Evolutionary conservation across 148 eudicot species (phyloP).

Genomic region (Camellia sinensis): DNA sequence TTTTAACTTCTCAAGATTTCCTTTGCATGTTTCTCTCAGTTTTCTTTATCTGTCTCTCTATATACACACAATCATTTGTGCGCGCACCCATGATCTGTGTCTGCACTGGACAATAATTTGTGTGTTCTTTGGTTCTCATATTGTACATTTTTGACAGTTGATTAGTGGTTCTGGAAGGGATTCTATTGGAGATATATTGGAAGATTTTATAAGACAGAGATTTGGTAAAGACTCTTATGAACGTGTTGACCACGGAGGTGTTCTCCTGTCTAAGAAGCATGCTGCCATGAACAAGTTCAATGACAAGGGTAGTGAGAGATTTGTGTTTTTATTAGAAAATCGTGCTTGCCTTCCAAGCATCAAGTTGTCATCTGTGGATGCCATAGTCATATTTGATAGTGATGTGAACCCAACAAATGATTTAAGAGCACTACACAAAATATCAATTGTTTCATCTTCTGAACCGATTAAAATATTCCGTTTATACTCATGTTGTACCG

Average conservation of each 20-base stretch:
- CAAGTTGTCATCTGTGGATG: slow-evolving; percentile 60
- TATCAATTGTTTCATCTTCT: slow-evolving; percentile 48
- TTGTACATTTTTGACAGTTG: slow-evolving; percentile 28
- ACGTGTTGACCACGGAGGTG: slow-evolving; percentile 46
- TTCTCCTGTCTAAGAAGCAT: slow-evolving; percentile 41
- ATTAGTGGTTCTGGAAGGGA: slow-evolving; percentile 19
- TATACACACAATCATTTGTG: not conserved
- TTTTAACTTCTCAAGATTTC: no score
- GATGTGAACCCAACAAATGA: slow-evolving; percentile 69
- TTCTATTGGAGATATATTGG: slow-evolving; percentile 57
- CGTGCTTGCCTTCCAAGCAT: slow-evolving; percentile 52
- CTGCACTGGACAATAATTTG: not conserved
- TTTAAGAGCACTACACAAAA: slow-evolving; percentile 47
- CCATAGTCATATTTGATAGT: slow-evolving; percentile 61
- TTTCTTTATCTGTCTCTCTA: not conserved
- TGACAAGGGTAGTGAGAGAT: slow-evolving; percentile 50
- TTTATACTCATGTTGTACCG: slow-evolving; percentile 52
- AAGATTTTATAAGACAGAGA: slow-evolving; percentile 57
- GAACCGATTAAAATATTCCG: slow-evolving; percentile 68
- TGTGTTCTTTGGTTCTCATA: not conserved
- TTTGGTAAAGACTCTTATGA: slow-evolving; percentile 66
- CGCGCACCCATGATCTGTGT: not conserved
- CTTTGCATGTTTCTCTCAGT: no score
- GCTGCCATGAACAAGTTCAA: slow-evolving; percentile 65
- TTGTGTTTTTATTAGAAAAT: slow-evolving; percentile 67